A percentile compares a stretch with the other conserved stretches of the same genome.
Evolutionary conservation across 768 basidiomycete genomes (phyloP).

Genomic region (Collybia mongolica): DNA sequence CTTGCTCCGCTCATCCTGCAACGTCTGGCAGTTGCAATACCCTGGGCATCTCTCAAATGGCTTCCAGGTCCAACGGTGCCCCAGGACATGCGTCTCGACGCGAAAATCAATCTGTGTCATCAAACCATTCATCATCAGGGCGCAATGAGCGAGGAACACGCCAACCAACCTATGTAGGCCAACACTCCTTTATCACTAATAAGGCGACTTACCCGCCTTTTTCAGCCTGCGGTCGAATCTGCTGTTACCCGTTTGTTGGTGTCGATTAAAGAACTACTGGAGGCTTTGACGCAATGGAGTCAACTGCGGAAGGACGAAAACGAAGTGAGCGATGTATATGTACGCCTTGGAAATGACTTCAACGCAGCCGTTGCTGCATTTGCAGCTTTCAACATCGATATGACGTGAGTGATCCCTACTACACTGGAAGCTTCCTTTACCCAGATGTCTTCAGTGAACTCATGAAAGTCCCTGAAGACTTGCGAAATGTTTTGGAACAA

Average conservation of each 20-base stretch:
- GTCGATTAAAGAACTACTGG: conserved; percentile 92
- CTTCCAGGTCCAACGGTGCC: conserved; percentile 22
- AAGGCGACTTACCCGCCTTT: conserved; percentile 7
- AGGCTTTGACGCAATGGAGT: conserved; percentile 86
- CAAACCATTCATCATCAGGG: conserved; percentile 39
- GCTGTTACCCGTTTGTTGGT: conserved; percentile 91
- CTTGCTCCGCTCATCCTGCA: neutral
- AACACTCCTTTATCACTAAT: conserved; percentile 2
- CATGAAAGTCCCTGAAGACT: conserved; percentile 81
- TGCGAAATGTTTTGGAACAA: conserved; percentile 85
- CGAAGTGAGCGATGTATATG: conserved; percentile 95
- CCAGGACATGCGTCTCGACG: conserved; percentile 47
- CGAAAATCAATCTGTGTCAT: conserved; percentile 52
- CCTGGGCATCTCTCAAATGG: conserved; percentile 19
- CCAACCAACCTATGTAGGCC: conserved; percentile 35
- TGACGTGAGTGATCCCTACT: conserved; percentile 64
- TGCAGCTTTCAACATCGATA: conserved; percentile 78
- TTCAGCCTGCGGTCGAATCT: conserved; percentile 80
- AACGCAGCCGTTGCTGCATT: conserved; percentile 93
- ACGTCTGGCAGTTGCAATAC: conserved; percentile 2
- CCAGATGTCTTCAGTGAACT: conserved; percentile 64
- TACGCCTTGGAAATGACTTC: conserved; percentile 95
- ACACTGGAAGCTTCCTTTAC: neutral
- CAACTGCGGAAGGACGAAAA: conserved; percentile 65
- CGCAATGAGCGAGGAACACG: conserved; percentile 42